Base-by-base conservation (phyloP, 1,284 basidiomycete genomes). In the Hortiboletus rubellus region DNA sequence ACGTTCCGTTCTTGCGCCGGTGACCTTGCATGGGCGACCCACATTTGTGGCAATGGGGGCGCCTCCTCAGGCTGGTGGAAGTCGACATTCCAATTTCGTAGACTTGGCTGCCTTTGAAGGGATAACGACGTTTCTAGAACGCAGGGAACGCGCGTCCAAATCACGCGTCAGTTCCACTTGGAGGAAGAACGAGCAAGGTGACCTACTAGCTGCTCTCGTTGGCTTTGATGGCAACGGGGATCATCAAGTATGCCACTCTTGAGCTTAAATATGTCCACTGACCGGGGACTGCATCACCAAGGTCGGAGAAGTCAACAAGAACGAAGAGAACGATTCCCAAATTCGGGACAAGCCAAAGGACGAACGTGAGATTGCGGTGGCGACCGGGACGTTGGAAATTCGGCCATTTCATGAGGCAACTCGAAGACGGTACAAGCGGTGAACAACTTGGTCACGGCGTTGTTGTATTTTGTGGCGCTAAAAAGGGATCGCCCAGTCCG, bases 11-110 rank as follows among this genome's bases (percentile, higher is more conserved):
- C 57, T 61, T 71, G 40, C 72, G 69, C 48, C 54, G 72, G 40
- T 71, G 69, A 9, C 69, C 69, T 45, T 72, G 72, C 72, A 74
- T 74, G 33, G 64, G 68, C 24, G 59, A 66, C 37, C 71, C 69
- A 33, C 69, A 71, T 50, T 59, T 74, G 61, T 73, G 70, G 37
- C 69, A 71, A 50, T 71, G 72, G 38, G 69, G 69, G 24, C 69
- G 72, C 53, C 54, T 72, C 55, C 69, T 71, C 27, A 63, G 40
- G 54, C 70, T 69, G 31, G 69, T 59, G 42, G 70, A 70, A 42
- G 69, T 66, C 18, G 67, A 71, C 70, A 72, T 72, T 45, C 27
- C 24, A 37, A 52, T 52, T 47, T 41, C 38, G 37, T 51, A 11
- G 9, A 44, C 46, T 46, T 33, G 47, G 42, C 43, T 61, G 50